These are phyloP conservation scores for Populus pruinosa DNA, from an alignment of 345 rosid species.

Conservation along the genomic window DNA sequence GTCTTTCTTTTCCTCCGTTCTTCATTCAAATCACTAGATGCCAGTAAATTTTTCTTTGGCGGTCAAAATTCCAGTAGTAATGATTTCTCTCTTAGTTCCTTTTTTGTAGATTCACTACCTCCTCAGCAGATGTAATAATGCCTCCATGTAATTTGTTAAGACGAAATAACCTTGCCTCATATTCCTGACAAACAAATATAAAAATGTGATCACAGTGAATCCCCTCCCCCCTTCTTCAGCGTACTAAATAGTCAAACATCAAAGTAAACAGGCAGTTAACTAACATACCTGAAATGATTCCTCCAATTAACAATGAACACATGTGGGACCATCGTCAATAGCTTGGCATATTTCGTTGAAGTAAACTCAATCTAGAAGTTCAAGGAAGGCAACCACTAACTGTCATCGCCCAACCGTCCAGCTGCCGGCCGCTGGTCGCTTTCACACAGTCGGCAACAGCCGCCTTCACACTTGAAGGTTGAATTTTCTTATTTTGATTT, in stretches of 20 bases:
- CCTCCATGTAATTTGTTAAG: conserved; percentile 67
- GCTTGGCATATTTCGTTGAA: conserved; percentile 57
- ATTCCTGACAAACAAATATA: conserved; percentile 46
- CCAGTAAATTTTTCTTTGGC: conserved; percentile 36
- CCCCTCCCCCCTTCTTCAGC: too few relatives aligned
- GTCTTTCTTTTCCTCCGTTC: conserved; percentile 59
- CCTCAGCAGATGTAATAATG: conserved; percentile 69
- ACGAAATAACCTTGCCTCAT: conserved; percentile 85
- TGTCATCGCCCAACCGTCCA: too few relatives aligned
- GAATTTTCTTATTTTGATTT: too few relatives aligned
- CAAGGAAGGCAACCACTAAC: too few relatives aligned
- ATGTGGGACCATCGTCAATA: conserved; percentile 69
- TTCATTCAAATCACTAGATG: conserved; percentile 34
- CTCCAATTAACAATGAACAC: conserved; percentile 84
- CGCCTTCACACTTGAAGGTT: too few relatives aligned
- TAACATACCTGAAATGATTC: conserved; percentile 67
- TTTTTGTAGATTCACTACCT: conserved; percentile 64
- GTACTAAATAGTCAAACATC: conserved; percentile 8
- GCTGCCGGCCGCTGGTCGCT: too few relatives aligned
- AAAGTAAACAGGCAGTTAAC: conserved; percentile 11
- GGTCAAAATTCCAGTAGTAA: conserved; percentile 68
- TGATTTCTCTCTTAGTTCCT: conserved; percentile 75
- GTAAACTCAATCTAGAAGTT: too few relatives aligned
- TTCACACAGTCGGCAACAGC: too few relatives aligned
- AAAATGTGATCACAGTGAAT: background rate